These are phyloP conservation scores for Oryza longistaminata DNA, from an alignment of 176 grass and related monocot species.

Conservation along the genomic window DNA sequence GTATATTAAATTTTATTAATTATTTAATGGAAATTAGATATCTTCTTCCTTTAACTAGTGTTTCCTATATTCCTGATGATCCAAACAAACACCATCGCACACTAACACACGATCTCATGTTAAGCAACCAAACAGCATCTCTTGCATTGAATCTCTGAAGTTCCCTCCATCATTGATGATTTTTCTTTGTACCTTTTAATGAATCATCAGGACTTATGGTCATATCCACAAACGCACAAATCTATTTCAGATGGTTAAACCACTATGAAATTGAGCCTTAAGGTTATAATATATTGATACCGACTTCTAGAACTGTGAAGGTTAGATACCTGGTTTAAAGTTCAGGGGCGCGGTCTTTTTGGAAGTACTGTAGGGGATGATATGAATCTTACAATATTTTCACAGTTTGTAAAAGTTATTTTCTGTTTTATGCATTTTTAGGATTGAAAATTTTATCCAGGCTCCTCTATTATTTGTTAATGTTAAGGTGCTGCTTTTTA, in stretches of 20 bases:
- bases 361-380: not conserved
- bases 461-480: not conserved
- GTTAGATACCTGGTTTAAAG: not conserved
- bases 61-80: too few species aligned
- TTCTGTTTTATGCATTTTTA: not conserved
- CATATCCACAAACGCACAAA: not conserved
- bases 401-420: not conserved
- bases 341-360: not conserved
- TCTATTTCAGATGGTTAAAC: not conserved
- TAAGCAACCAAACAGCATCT: too few species aligned
- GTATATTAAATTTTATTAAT: too few species aligned
- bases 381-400: not conserved
- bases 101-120: not conserved
- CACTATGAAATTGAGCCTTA: not conserved
- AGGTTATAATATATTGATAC: not conserved
- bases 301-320: not conserved
- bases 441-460: constrained; percentile 4
- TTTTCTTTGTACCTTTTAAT: not conserved
- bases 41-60: too few species aligned
- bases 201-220: not conserved
- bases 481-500: constrained; percentile 35
- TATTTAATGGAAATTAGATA: too few species aligned
- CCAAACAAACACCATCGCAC: too few species aligned
- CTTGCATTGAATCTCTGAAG: not conserved
- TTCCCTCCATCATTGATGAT: not conserved